Percentiles rank a stretch among this genome's conserved stretches.
phyloP scores from a whole-genome alignment of 345 rosid species.

The Dovyalis caffra region DNA sequence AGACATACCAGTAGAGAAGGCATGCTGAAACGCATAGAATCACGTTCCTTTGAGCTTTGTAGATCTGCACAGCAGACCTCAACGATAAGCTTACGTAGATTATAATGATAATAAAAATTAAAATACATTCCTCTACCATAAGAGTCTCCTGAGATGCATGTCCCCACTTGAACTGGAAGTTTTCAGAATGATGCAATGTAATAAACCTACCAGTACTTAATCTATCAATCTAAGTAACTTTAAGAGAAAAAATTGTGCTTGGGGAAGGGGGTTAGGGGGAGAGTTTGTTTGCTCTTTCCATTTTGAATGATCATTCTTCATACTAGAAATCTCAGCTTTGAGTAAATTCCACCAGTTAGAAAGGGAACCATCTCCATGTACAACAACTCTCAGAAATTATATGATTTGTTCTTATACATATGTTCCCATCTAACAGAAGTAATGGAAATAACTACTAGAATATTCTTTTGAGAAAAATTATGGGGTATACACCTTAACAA shows the following conservation, averaged over 20 bases:
- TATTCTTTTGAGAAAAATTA: no score
- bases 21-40: conserved; percentile 74
- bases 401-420: no score
- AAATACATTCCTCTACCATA: not conserved
- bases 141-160: not conserved
- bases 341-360: no score
- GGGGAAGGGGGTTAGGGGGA: not conserved
- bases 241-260: not conserved
- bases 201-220: not conserved
- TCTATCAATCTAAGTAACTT: no score
- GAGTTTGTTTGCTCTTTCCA: not conserved
- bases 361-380: no score
- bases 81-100: not conserved
- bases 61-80: conserved; percentile 50
- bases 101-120: not conserved
- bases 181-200: not conserved
- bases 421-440: no score
- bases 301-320: not conserved
- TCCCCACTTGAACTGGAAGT: not conserved
- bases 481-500: no score
- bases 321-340: no score
- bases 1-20: conserved; percentile 75
- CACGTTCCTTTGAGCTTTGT: conserved; percentile 85
- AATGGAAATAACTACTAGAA: no score
- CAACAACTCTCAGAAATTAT: no score